Base-by-base conservation (phyloP, 108 stramenopile species). In the Skeletonema menzelii region DNA sequence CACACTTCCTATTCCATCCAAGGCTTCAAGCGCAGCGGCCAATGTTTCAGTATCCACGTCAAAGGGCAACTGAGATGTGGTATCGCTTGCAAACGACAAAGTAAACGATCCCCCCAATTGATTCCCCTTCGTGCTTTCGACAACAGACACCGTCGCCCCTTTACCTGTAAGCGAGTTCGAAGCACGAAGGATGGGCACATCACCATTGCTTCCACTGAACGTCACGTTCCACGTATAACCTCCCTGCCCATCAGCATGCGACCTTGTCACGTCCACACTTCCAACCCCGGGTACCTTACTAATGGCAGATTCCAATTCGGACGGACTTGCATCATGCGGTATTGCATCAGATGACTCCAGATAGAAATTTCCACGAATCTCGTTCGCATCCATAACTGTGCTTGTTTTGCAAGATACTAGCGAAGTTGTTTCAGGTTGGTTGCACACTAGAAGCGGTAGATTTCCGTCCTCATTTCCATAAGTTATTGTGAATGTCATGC, bases 361-460 rank as follows among this genome's bases (percentile, higher is more conserved):
- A 72, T 75, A 87, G 73, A 94, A 91, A 63, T 32, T 69, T 11
- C 91, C 92, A 35, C 86, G 83, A 28, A 94, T 63, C 30, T 69
- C 71, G 73, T 94, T 94, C 59, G 87, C 91, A 63, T 94, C 86
- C 49, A 91, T 85, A n/a, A 94, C 72, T 20, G 92, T 91, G n/a
- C 44, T 72, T 19, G 83, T 85, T 30, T 66, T 59, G 58, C 90
- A 91, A 31, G 53, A 24, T 31, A 66, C 68, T 61, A 71, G 30
- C 20, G 70, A 70, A 22, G 69, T 70, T 59, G 57, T 28, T 38
- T 58, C 27, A 17, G 63, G 32, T 37, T 63, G 73, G 49, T 75
- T 80, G 63, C 84, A 86, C 28, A 84, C 69, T 0, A 86, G 35
- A 57, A 70, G 63, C 20, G 73, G 78, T 26, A 87, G 38, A 59